Conservation (phyloP, 192 early-diverging fungal species). For the Phycomyces blakesleeanus region DNA sequence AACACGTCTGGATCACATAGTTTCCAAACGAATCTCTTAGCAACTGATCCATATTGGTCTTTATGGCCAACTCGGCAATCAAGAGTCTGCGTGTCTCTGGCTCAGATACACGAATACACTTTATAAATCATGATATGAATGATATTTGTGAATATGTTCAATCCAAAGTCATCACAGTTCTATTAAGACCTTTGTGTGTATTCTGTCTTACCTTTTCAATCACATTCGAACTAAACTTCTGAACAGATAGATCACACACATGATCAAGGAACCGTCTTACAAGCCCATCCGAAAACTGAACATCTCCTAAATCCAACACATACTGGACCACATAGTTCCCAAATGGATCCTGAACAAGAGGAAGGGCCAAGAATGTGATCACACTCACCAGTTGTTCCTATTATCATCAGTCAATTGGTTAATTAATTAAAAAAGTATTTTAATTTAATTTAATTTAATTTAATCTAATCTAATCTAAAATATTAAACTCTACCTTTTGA, state of each 20-base stretch:
- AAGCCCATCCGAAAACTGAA: slow-evolving; percentile 63
- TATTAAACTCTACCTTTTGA: slow-evolving; percentile 53
- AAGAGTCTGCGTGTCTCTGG: slow-evolving; percentile 62
- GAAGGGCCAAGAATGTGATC: slow-evolving; percentile 67
- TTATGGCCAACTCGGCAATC: slow-evolving; percentile 74
- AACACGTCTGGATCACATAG: slow-evolving; percentile 87
- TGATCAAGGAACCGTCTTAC: slow-evolving; percentile 72
- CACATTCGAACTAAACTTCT: slow-evolving; percentile 91
- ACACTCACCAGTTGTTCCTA: slow-evolving; percentile 66
- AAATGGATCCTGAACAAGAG: slow-evolving; percentile 84
- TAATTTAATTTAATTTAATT: slow-evolving; percentile 7
- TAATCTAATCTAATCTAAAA: not conserved
- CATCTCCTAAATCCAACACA: slow-evolving; percentile 73
- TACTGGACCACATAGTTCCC: slow-evolving; percentile 95
- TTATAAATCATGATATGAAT: not conserved
- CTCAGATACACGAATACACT: slow-evolving; percentile 81
- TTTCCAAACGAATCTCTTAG: slow-evolving; percentile 86
- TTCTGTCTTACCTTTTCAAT: slow-evolving; percentile 93
- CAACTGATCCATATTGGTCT: slow-evolving; percentile 70
- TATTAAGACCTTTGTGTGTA: too few relatives aligned
- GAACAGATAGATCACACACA: slow-evolving; percentile 74
- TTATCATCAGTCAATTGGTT: not conserved
- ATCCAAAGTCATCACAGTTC: not conserved
- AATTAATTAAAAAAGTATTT: not conserved
- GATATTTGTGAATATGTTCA: not conserved